A percentile compares a stretch with the other conserved stretches of the same genome.
phyloP scores from a whole-genome alignment of 768 basidiomycete genomes.

The Leccinum subgranulosum region DNA sequence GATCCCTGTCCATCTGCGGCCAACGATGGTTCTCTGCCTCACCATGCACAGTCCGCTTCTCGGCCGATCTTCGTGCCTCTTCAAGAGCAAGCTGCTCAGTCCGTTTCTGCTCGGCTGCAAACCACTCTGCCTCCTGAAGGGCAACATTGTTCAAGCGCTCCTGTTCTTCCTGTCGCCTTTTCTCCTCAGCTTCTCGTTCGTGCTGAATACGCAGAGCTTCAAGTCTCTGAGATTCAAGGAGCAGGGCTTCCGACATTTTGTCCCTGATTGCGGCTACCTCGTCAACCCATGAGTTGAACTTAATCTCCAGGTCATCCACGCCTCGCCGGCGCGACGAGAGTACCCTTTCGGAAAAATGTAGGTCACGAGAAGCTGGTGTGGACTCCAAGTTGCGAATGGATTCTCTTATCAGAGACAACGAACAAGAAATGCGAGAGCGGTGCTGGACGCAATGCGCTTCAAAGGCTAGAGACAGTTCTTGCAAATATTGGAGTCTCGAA shows the following conservation, averaged over 20 bases:
- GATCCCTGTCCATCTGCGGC: conserved; percentile 12
- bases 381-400: conserved; percentile 56
- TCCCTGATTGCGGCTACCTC: conserved; percentile 29
- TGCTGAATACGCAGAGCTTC: conserved; percentile 36
- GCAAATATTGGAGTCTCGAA: conserved; percentile 36
- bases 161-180: conserved; percentile 13
- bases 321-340: conserved; percentile 46
- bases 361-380: conserved; percentile 40
- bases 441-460: conserved; percentile 34
- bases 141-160: conserved; percentile 35
- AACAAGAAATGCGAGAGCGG: conserved; percentile 40
- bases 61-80: conserved; percentile 2
- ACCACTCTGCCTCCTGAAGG: conserved; percentile 32
- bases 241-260: conserved; percentile 37
- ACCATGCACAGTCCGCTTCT: conserved; percentile 15
- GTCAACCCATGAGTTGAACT: conserved; percentile 48
- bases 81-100: conserved; percentile 22
- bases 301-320: conserved; percentile 50
- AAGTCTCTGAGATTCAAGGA: conserved; percentile 40
- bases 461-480: conserved; percentile 33
- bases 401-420: conserved; percentile 53
- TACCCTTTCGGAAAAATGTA: conserved; percentile 44
- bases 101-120: conserved; percentile 26
- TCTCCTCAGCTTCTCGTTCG: conserved; percentile 28
- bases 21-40: conserved; percentile 27